Evolutionary conservation across 2,329 filamentous ascomycete genomes (phyloP).

Genomic region (Diaporthe destruens): DNA sequence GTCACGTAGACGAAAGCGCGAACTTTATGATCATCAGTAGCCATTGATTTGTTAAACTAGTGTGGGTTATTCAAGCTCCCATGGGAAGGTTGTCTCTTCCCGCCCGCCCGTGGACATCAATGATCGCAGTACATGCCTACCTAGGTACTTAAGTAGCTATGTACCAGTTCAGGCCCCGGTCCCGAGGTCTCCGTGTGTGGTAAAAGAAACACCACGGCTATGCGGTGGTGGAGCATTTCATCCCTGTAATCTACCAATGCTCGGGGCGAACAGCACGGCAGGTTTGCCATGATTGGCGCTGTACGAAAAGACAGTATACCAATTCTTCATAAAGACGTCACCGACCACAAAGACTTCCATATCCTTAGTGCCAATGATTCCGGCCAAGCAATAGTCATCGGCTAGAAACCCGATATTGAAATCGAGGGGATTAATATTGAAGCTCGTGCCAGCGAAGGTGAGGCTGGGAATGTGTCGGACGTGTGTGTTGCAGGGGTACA

Average conservation of each 20-base stretch:
- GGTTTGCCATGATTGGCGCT: conserved; percentile 2
- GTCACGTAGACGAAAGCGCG: too few relatives aligned
- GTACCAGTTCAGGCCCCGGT: too few relatives aligned
- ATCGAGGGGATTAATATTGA: background rate
- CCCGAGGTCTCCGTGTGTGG: background rate
- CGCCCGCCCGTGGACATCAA: too few relatives aligned
- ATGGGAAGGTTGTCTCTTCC: background rate
- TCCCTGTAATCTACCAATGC: background rate
- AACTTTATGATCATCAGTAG: too few relatives aligned
- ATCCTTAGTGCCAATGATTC: background rate
- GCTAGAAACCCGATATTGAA: background rate
- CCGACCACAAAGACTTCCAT: background rate
- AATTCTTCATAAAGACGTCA: background rate
- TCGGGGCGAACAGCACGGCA: conserved; percentile 1
- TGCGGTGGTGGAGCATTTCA: background rate
- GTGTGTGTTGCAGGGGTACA: background rate
- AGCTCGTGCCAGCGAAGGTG: background rate
- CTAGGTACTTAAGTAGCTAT: too few relatives aligned
- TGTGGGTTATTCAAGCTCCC: too few relatives aligned
- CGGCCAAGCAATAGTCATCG: background rate
- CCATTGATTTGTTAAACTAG: too few relatives aligned
- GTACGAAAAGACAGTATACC: conserved; percentile 11
- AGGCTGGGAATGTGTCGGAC: background rate
- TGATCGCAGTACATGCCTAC: too few relatives aligned
- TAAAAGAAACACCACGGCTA: background rate